Conservation (phyloP, 148 eudicot species). For the Amaranthus palmeri region DNA sequence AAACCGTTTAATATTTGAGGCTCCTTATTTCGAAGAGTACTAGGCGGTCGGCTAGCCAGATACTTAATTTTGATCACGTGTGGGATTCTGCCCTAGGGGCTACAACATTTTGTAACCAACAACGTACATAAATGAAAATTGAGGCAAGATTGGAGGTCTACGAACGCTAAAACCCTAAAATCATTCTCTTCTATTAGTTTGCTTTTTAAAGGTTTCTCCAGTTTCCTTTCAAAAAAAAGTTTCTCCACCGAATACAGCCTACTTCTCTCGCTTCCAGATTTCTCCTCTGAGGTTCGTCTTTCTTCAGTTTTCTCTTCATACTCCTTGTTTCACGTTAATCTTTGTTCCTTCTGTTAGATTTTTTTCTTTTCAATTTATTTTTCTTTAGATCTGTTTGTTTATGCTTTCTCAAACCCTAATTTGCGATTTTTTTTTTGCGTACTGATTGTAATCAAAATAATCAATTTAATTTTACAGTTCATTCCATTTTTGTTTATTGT, state of each 20-base stretch:
- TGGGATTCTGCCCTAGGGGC: too few relatives aligned
- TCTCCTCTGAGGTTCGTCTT: slow-evolving; percentile 10
- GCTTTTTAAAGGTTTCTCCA: not conserved
- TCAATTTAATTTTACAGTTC: not conserved
- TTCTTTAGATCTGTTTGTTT: not conserved
- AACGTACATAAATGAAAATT: not conserved
- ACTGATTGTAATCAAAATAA: too few relatives aligned
- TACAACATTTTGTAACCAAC: too few relatives aligned
- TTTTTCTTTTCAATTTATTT: too few relatives aligned
- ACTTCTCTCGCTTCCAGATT: not conserved
- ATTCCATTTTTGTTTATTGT: not conserved
- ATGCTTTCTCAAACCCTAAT: not conserved
- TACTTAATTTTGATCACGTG: too few relatives aligned
- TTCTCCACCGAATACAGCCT: not conserved
- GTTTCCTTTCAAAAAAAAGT: not conserved
- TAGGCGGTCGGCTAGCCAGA: too few relatives aligned
- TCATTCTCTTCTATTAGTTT: not conserved
- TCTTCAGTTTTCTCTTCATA: slow-evolving; percentile 1
- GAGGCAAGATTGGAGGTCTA: too few relatives aligned
- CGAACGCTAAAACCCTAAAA: slow-evolving; percentile 3
- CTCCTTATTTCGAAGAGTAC: too few relatives aligned
- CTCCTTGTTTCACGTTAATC: not conserved
- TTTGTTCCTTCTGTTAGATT: not conserved
- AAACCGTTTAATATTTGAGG: too few relatives aligned
- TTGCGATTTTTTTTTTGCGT: not conserved